Conservation (phyloP, 2,329 filamentous ascomycete genomes). For the Rugonectria rugulosa region DNA sequence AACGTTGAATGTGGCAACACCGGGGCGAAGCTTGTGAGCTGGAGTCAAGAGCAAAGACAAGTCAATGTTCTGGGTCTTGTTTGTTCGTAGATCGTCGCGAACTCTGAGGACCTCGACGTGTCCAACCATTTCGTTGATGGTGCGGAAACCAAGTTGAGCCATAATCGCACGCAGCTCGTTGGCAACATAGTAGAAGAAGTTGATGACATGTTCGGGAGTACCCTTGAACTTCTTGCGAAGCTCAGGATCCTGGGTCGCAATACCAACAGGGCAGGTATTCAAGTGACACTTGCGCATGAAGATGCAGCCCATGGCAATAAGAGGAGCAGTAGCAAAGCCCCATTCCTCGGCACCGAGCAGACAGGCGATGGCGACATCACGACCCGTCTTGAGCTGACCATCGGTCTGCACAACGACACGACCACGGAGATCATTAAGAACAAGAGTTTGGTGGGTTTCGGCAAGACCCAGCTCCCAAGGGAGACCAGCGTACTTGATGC, state of each 20-base stretch:
- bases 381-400: constrained; percentile 89
- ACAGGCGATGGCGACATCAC: constrained; percentile 94
- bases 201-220: constrained; percentile 95
- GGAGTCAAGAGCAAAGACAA: constrained; percentile 91
- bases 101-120: constrained; percentile 87
- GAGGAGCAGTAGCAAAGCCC: constrained; percentile 92
- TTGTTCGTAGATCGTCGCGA: constrained; percentile 84
- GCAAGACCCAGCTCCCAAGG: constrained; percentile 97
- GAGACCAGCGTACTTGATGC: constrained; percentile 97
- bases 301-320: constrained; percentile 97
- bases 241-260: constrained; percentile 94
- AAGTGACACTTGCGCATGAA: constrained; percentile 84
- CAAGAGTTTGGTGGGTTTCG: constrained; percentile 95
- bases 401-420: constrained; percentile 97
- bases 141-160: constrained; percentile 93
- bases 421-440: constrained; percentile 93
- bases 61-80: constrained; percentile 93
- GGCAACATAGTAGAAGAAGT: constrained; percentile 98
- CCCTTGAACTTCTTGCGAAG: constrained; percentile 93
- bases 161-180: constrained; percentile 97
- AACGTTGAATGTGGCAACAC: constrained; percentile 96
- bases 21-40: constrained; percentile 92
- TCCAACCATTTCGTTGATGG: constrained; percentile 97
- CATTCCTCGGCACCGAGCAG: constrained; percentile 97
- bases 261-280: constrained; percentile 90